These are phyloP conservation scores for Termitomyces sp. DNA, from an alignment of 768 basidiomycete species.

Conservation along the genomic window DNA sequence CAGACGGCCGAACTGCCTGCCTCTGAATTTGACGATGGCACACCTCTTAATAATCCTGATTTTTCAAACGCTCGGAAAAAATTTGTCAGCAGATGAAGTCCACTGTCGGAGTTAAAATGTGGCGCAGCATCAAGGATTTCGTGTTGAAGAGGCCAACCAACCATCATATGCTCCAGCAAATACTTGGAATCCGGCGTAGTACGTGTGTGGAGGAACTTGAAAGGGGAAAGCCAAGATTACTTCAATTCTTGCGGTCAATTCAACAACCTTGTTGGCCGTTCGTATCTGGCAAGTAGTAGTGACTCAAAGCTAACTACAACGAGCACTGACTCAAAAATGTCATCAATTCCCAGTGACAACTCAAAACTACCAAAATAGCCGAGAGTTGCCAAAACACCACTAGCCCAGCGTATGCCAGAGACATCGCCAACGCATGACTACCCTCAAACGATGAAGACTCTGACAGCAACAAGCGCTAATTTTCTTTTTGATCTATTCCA, in stretches of 20 bases:
- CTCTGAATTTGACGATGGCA: not conserved
- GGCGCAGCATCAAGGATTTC: conserved; percentile 4
- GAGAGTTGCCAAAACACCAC: not conserved
- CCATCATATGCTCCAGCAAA: not conserved
- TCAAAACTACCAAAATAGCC: not conserved
- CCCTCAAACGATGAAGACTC: not conserved
- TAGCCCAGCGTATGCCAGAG: not conserved
- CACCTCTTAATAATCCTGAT: not conserved
- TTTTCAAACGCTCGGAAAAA: not conserved
- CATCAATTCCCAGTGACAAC: too few relatives aligned
- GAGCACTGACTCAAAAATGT: not conserved
- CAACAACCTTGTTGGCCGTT: not conserved
- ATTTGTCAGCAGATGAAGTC: not conserved
- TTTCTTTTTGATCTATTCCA: not conserved
- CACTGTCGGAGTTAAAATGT: not conserved
- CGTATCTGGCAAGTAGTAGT: not conserved
- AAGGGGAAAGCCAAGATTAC: not conserved
- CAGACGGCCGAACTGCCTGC: not conserved
- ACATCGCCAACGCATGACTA: not conserved
- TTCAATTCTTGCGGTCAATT: not conserved
- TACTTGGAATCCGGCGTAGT: not conserved
- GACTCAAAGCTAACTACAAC: too few relatives aligned
- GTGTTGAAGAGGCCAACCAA: not conserved
- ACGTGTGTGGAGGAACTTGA: too few relatives aligned
- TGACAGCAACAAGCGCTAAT: not conserved